Evolutionary conservation across 75 land plant species (phyloP).

Genomic region (Selaginella tamariscina): DNA sequence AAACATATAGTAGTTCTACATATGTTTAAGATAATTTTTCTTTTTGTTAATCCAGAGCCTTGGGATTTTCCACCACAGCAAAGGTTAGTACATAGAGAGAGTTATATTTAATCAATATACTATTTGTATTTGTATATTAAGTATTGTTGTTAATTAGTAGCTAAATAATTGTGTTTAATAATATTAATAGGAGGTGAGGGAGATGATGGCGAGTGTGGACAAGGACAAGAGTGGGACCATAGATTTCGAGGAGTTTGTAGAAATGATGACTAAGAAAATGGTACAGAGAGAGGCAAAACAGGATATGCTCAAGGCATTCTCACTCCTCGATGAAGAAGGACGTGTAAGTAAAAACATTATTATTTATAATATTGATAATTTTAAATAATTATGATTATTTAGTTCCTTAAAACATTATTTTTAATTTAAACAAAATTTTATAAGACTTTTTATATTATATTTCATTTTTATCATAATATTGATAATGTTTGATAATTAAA

Average conservation of each 20-base stretch:
- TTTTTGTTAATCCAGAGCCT: neutral
- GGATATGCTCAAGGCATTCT: constrained; percentile 74
- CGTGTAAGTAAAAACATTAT: constrained; percentile 58
- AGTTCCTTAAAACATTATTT: too few relatives aligned
- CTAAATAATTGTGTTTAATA: neutral
- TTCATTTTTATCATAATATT: too few relatives aligned
- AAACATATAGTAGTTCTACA: too few relatives aligned
- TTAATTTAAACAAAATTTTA: too few relatives aligned
- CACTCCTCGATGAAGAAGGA: constrained; percentile 70
- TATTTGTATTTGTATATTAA: too few relatives aligned
- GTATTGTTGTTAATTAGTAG: neutral
- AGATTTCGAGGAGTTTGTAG: constrained; percentile 79
- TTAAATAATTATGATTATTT: too few relatives aligned
- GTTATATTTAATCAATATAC: too few relatives aligned
- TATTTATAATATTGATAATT: too few relatives aligned
- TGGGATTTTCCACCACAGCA: neutral
- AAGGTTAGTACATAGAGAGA: too few relatives aligned
- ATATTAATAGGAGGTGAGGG: constrained; percentile 63
- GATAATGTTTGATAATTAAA: too few relatives aligned
- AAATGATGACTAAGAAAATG: constrained; percentile 97
- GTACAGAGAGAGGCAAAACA: constrained; percentile 91
- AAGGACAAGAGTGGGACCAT: constrained; percentile 73
- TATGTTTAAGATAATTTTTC: too few relatives aligned
- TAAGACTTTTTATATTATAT: too few relatives aligned
- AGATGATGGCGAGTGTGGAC: constrained; percentile 77